phyloP scores from a whole-genome alignment of 108 stramenopile genomes.

The Nitzschia putrida region DNA sequence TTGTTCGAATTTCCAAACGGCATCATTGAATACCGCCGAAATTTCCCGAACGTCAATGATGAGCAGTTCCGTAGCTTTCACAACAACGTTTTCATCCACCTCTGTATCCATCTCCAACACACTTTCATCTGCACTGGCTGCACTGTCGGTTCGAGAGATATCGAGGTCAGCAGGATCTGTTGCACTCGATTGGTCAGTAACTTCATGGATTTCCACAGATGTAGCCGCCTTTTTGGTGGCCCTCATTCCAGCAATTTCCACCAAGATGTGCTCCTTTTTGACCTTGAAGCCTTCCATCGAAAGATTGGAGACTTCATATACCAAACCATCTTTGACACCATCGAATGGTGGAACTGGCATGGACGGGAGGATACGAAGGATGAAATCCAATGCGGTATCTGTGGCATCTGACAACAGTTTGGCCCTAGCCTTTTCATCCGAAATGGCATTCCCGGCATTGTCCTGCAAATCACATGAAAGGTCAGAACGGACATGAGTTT shows the following conservation, averaged over 20 bases:
- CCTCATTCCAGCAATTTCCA: conserved; percentile 87
- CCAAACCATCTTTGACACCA: conserved; percentile 83
- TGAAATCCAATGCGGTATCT: conserved; percentile 85
- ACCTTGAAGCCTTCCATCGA: conserved; percentile 90
- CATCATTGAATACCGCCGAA: conserved; percentile 80
- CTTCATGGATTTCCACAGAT: background rate
- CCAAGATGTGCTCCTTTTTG: conserved; percentile 80
- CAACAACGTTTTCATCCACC: conserved; percentile 33
- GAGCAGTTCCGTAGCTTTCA: conserved; percentile 79
- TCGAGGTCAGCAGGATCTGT: conserved; percentile 1
- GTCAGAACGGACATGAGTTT: background rate
- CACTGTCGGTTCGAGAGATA: background rate
- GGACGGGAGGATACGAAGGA: conserved; percentile 78
- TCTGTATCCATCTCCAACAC: conserved; percentile 33
- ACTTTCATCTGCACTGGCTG: conserved; percentile 8
- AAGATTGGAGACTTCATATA: conserved; percentile 82
- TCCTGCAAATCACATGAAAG: conserved; percentile 14
- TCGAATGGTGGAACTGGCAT: conserved; percentile 89
- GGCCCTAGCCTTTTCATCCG: conserved; percentile 75
- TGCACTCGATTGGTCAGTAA: background rate
- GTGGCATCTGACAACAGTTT: conserved; percentile 79
- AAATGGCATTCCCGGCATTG: conserved; percentile 72
- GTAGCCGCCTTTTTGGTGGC: conserved; percentile 51
- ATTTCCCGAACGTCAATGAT: conserved; percentile 84
- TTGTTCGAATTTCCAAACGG: conserved; percentile 86